phyloP scores from a whole-genome alignment of 306 rosid genomes.

The Pterocarpus santalinus region DNA sequence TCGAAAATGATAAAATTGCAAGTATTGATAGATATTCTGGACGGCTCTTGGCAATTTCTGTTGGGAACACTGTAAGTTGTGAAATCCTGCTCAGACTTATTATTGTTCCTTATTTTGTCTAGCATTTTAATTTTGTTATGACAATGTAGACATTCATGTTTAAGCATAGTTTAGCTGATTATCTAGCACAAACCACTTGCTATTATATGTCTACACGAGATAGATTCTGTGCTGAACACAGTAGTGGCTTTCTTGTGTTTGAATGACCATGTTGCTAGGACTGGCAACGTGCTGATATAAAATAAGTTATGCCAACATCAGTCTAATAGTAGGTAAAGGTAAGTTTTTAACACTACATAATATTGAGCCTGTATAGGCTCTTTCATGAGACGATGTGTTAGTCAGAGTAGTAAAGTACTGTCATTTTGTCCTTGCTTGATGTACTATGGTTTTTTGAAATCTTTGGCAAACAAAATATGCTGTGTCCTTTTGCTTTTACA shows the following conservation, averaged over 20 bases:
- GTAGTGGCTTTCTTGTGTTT: background rate
- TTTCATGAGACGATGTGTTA: too few relatives aligned
- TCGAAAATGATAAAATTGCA: slow-evolving; percentile 72
- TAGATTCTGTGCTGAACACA: background rate
- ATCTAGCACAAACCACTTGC: slow-evolving; percentile 2
- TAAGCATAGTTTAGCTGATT: slow-evolving; percentile 35
- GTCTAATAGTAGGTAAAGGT: background rate
- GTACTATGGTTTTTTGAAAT: background rate
- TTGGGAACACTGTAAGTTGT: slow-evolving; percentile 84
- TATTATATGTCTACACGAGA: background rate
- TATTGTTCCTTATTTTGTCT: slow-evolving; percentile 20
- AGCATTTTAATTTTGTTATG: slow-evolving; percentile 21
- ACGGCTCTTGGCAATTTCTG: slow-evolving; percentile 67
- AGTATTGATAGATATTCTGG: slow-evolving; percentile 77
- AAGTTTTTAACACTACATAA: background rate
- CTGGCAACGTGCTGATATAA: background rate
- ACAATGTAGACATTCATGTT: slow-evolving; percentile 6
- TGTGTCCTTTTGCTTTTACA: background rate
- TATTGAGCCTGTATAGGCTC: too few relatives aligned
- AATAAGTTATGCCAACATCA: background rate
- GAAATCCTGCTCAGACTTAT: slow-evolving; percentile 38
- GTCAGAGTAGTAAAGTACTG: background rate
- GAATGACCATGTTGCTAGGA: slow-evolving; percentile 5
- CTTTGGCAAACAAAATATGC: background rate
- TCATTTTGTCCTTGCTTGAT: too few relatives aligned